Percentiles rank a stretch among this genome's conserved stretches.
These are phyloP conservation scores for Grammothele lineata DNA, from an alignment of 768 basidiomycete genomes.

Conservation along the genomic window DNA sequence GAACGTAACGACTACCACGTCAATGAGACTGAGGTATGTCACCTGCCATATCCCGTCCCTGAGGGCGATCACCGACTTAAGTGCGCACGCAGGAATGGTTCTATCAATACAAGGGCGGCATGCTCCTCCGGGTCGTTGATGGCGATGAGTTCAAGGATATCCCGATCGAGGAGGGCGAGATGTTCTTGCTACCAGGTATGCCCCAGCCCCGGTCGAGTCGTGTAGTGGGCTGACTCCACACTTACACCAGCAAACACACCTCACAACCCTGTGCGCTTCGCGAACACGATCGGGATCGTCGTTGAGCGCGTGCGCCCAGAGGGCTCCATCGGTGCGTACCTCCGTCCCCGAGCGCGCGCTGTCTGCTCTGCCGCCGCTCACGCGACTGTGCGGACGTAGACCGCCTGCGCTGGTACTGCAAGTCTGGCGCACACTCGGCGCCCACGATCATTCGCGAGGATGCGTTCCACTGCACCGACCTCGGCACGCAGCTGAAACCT, in stretches of 20 bases:
- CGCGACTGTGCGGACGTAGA: slow-evolving; percentile 46
- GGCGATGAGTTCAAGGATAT: slow-evolving; percentile 81
- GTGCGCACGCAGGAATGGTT: slow-evolving; percentile 78
- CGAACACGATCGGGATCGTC: slow-evolving; percentile 88
- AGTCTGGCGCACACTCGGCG: slow-evolving; percentile 47
- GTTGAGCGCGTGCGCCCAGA: slow-evolving; percentile 81
- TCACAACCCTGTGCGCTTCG: slow-evolving; percentile 91
- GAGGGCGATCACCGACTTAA: too few relatives aligned
- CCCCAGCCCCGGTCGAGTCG: too few relatives aligned
- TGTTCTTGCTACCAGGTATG: slow-evolving; percentile 91
- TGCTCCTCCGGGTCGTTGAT: slow-evolving; percentile 86
- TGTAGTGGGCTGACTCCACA: not conserved
- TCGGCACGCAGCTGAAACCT: slow-evolving; percentile 92
- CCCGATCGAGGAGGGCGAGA: slow-evolving; percentile 88
- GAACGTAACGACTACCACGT: slow-evolving; percentile 92
- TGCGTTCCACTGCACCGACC: slow-evolving; percentile 80
- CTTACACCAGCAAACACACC: slow-evolving; percentile 79
- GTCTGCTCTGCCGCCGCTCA: too few relatives aligned
- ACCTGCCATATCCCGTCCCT: too few relatives aligned
- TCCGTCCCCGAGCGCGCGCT: not conserved
- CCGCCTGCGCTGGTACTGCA: slow-evolving; percentile 91
- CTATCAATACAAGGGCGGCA: slow-evolving; percentile 92
- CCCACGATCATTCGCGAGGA: slow-evolving; percentile 84
- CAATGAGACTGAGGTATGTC: slow-evolving; percentile 84
- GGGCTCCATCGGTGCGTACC: slow-evolving; percentile 64